Percentiles rank a stretch among this genome's conserved stretches.
These are phyloP conservation scores for Calendula officinalis DNA, from an alignment of 129 eudicot species.

Conservation along the genomic window DNA sequence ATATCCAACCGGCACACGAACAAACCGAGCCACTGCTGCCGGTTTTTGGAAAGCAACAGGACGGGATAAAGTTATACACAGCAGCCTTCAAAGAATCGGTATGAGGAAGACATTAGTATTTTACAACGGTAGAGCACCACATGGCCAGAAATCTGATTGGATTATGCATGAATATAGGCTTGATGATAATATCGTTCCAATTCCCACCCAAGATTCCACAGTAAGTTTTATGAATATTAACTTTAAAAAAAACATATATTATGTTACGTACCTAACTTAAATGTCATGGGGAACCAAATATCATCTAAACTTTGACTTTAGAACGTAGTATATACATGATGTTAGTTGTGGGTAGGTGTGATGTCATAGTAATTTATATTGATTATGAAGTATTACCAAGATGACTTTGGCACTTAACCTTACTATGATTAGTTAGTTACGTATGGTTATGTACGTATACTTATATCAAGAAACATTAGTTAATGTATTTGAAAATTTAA, in stretches of 20 bases:
- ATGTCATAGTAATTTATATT: background rate
- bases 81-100: slow-evolving; percentile 58
- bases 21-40: slow-evolving; percentile 76
- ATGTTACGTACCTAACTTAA: background rate
- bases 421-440: background rate
- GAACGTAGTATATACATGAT: background rate
- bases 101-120: slow-evolving; percentile 88
- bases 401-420: background rate
- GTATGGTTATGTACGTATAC: too few relatives aligned
- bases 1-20: slow-evolving; percentile 84
- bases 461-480: background rate
- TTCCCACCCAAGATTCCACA: slow-evolving; percentile 27
- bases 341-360: slow-evolving; percentile 1
- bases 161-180: slow-evolving; percentile 89
- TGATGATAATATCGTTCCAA: slow-evolving; percentile 33
- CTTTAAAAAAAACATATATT: background rate
- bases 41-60: slow-evolving; percentile 98
- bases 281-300: slow-evolving; percentile 1
- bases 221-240: slow-evolving; percentile 26
- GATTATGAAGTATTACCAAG: slow-evolving; percentile 3
- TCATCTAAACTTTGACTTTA: background rate
- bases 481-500: background rate
- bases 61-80: slow-evolving; percentile 65
- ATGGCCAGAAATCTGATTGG: slow-evolving; percentile 84
- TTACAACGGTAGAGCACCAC: slow-evolving; percentile 89